Evolutionary conservation across 1,284 basidiomycete species (phyloP).

Genomic region (Apiotrichum brassicae): DNA sequence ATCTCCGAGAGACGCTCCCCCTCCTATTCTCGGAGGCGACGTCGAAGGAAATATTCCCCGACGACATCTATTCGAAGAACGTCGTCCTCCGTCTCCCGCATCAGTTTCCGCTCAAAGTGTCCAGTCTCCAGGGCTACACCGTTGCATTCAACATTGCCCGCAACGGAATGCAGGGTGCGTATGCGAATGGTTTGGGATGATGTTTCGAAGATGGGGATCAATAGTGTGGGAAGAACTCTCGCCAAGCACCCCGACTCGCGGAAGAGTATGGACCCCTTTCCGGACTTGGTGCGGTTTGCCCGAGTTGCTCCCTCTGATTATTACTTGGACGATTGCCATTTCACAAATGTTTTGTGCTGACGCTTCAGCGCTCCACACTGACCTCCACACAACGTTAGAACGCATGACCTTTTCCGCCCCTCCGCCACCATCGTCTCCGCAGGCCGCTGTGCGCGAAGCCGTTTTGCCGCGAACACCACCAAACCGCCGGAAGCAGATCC

Average conservation of each 20-base stretch:
- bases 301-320: too few relatives aligned
- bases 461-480: conserved; percentile 16
- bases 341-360: too few relatives aligned
- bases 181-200: not conserved
- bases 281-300: too few relatives aligned
- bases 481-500: conserved; percentile 36
- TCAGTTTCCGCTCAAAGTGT: conserved; percentile 42
- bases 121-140: conserved; percentile 36
- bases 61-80: conserved; percentile 39
- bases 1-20: conserved; percentile 44
- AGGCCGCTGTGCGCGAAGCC: conserved; percentile 12
- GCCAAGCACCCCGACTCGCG: too few relatives aligned
- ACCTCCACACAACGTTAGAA: conserved; percentile 34
- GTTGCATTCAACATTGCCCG: conserved; percentile 42
- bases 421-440: conserved; percentile 8
- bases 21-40: conserved; percentile 33
- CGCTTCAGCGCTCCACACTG: conserved; percentile 43
- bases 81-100: conserved; percentile 39
- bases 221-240: too few relatives aligned
- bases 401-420: conserved; percentile 39
- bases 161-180: conserved; percentile 45
- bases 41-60: conserved; percentile 35
- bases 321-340: too few relatives aligned
- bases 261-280: too few relatives aligned
- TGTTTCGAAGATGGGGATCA: too few relatives aligned